Base-by-base conservation (phyloP, 352 stramenopile genomes). In the Phytophthora palmivora region DNA sequence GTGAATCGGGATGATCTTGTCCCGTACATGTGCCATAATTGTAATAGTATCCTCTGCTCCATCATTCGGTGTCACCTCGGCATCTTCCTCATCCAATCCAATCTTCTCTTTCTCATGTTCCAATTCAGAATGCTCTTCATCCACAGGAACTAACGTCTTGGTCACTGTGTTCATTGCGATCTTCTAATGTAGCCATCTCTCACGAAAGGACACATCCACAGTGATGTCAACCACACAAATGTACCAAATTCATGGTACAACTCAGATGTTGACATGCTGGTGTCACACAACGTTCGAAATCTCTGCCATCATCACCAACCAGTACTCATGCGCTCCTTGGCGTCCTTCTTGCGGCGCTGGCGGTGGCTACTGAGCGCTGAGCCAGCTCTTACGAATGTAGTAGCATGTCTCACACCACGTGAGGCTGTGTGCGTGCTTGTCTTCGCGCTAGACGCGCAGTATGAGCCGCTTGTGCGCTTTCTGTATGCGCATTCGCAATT, bases 1-100 rank as follows among this genome's bases (percentile, higher is more conserved):
- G 67, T 78, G 73, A 19, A 91, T 68, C 1, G 79, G 71, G 51
- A 93, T 87, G 58, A 89, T 79, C 65, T 89, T 89, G 60, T 93
- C 82, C 5, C 67, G 61, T 18, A 92, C 70, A 55, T 90, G 81
- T n/a, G 74, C 79, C 56, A 90, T 53, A 18, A 90, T 55, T 2
- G 72, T 78, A 50, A 89, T 87, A 28, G 80, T 79, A 42, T 87
- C 80, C 6, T 77, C 63, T 18, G 70, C 68, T 26, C 76, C 80
- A 14, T 89, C 80, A 59, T 89, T 87, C 14, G 50, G 55, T 28
- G 58, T 58, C 36, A 72, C 58, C 8, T 62, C 46, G 0, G 33
- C 30, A 12, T 62, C 53, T 8, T 44, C 36, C 24, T 62, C 45
- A 32, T 64, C 60, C 11, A 63, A 7, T 6, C 21, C 28, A n/a